Percentiles rank a stretch among this genome's conserved stretches.
Evolutionary conservation across 2,329 filamentous ascomycete species (phyloP).

Genomic region (Salinomyces thailandicus): DNA sequence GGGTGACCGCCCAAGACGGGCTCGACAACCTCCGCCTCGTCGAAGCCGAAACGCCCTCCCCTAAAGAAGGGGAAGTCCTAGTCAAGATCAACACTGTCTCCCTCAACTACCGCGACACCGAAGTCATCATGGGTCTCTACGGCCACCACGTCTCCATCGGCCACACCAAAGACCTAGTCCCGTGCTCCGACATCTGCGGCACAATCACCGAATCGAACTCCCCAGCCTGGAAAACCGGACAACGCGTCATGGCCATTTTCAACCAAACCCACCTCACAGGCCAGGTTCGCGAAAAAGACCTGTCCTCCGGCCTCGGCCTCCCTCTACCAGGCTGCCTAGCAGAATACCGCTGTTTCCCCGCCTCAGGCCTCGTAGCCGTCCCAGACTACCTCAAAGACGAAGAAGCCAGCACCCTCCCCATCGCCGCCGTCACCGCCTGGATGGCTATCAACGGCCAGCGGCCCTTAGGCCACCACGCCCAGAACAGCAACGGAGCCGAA

Average conservation of each 20-base stretch:
- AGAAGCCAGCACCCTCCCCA: slow-evolving; percentile 51
- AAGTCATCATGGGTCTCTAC: slow-evolving; percentile 56
- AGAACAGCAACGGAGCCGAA: slow-evolving; percentile 22
- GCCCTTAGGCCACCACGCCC: slow-evolving; percentile 42
- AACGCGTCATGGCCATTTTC: slow-evolving; percentile 59
- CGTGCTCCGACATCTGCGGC: slow-evolving; percentile 62
- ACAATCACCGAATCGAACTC: slow-evolving; percentile 44
- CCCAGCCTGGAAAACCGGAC: slow-evolving; percentile 43
- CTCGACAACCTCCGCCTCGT: slow-evolving; percentile 31
- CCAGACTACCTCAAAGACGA: slow-evolving; percentile 49
- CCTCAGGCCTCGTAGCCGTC: slow-evolving; percentile 44
- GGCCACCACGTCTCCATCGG: slow-evolving; percentile 50
- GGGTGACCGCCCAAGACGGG: slow-evolving; percentile 34
- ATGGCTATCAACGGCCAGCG: slow-evolving; percentile 54
- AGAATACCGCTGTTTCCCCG: slow-evolving; percentile 50
- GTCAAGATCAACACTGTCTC: slow-evolving; percentile 44
- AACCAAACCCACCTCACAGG: slow-evolving; percentile 46
- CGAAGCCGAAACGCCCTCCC: slow-evolving; percentile 25
- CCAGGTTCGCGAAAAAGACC: slow-evolving; percentile 46
- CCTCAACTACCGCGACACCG: slow-evolving; percentile 45
- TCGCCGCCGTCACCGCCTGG: slow-evolving; percentile 55
- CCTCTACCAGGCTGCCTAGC: slow-evolving; percentile 49
- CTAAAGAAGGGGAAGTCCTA: slow-evolving; percentile 36
- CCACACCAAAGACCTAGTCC: slow-evolving; percentile 41
- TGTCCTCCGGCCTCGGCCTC: slow-evolving; percentile 50